Percentiles rank a stretch among this genome's conserved stretches.
These are phyloP conservation scores for Pueraria montana DNA, from an alignment of 306 rosid genomes.

Conservation along the genomic window DNA sequence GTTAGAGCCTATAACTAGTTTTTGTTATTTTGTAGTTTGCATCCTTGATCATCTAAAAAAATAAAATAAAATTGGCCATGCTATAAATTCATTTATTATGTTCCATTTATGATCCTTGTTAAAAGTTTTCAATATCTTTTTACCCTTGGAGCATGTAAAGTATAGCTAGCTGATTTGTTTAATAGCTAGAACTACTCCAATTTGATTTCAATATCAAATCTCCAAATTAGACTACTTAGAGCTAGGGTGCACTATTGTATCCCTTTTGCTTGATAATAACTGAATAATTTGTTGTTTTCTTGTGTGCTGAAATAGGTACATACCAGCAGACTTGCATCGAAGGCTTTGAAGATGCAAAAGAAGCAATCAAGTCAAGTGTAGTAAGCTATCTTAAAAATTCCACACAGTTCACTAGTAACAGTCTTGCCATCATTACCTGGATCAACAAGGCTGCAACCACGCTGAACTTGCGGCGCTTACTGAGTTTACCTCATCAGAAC, in stretches of 20 bases:
- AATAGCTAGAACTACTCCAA: background rate
- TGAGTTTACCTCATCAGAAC: constrained; percentile 32
- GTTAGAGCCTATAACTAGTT: background rate
- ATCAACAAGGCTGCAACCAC: constrained; percentile 50
- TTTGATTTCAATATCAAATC: background rate
- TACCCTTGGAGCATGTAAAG: background rate
- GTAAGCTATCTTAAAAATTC: constrained; percentile 60
- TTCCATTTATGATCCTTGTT: background rate
- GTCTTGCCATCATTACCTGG: constrained; percentile 80
- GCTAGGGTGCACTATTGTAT: background rate
- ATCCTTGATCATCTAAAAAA: background rate
- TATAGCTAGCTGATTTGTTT: background rate
- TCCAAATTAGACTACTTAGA: background rate
- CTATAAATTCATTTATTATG: background rate
- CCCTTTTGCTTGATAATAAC: background rate
- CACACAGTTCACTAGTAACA: constrained; percentile 75
- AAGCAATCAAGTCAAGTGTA: constrained; percentile 22
- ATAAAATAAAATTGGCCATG: background rate
- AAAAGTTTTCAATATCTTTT: background rate
- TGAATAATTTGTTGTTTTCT: background rate
- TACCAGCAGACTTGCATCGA: constrained; percentile 79
- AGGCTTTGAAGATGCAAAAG: constrained; percentile 56
- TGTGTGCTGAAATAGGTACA: constrained; percentile 59
- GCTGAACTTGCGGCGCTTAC: constrained; percentile 44
- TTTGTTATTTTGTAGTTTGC: background rate